Evolutionary conservation across 371 early-diverging fungal genomes (phyloP), one percentile per base, ranked within the genome.

Genomic region (Conidiobolus incongruus): DNA sequence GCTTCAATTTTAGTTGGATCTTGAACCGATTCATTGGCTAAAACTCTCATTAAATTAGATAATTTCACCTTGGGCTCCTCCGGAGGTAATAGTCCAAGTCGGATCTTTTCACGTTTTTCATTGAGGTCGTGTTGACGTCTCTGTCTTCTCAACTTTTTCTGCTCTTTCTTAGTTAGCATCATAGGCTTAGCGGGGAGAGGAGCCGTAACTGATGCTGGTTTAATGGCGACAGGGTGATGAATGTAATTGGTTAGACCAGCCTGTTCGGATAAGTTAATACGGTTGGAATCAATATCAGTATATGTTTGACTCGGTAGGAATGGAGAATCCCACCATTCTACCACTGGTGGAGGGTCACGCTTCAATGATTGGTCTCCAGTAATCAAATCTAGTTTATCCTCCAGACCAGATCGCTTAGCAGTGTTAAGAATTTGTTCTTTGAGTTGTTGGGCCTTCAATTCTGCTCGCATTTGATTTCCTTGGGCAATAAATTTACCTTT

Each of bases 301-400:
- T 86, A 86, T 8, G 72, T 59, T 40, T 68, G 71, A 49, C 77
- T 72, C 5, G 67, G 59, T 8, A 86, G 63, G 22, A 92, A 68
- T 6, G 75, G 81, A 22, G 70, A 70, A 65, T 96, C 94, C 97
- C 94, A 94, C 97, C 94, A 93, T 56, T 93, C 97, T 2, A 81
- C 75, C 0, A 49, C 61, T 6, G 92, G 89, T 5, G 90, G 81
- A 0, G 72, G 65, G 11, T 80, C 81, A 51, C 63, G 56, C 67
- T 4, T 24, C 11, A 15, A 42, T 40, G 19, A 24, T 21, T n/a
- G 1, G 17, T 20, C 8, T 11, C 10, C 15, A 7, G 3, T 47
- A 32, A 40, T 15, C 2, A 47, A 29, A 20, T 20, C 11, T 7
- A 33, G 21, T 10, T 39, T 26, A 39, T 33, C 21, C 4, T 28